Conservation (phyloP, 208 protist species). For the Crithidia mellificae region DNA sequence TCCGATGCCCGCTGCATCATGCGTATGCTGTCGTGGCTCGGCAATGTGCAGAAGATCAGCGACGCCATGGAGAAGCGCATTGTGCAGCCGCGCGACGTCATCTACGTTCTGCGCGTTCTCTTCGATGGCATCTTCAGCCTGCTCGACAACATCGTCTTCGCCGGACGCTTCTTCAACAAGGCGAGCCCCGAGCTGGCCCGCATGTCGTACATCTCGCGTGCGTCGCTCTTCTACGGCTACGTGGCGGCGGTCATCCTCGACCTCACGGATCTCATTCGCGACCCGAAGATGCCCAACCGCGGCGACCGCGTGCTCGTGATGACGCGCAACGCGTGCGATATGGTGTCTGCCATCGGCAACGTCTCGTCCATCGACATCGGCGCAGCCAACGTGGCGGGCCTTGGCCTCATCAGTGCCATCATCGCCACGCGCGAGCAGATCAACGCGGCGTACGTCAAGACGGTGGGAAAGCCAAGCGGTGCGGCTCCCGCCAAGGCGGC, state of each 20-base stretch:
- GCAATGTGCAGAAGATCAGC: constrained; percentile 65
- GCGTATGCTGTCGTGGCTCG: constrained; percentile 69
- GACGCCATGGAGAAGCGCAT: constrained; percentile 51
- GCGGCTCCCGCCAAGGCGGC: constrained; percentile 5
- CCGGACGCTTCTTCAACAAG: constrained; percentile 51
- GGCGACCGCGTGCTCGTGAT: constrained; percentile 47
- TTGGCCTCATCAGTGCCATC: constrained; percentile 69
- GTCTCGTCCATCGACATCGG: constrained; percentile 49
- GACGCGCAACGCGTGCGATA: constrained; percentile 71
- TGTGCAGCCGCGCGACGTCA: constrained; percentile 49
- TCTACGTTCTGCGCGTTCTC: constrained; percentile 66
- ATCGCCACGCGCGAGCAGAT: constrained; percentile 66
- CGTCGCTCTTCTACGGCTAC: constrained; percentile 72
- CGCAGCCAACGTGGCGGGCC: constrained; percentile 34
- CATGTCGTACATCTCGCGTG: constrained; percentile 45
- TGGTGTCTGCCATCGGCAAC: constrained; percentile 67
- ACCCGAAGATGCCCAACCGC: constrained; percentile 37
- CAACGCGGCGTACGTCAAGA: constrained; percentile 32
- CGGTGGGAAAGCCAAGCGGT: constrained; percentile 14
- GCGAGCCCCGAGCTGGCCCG: constrained; percentile 28
- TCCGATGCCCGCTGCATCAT: constrained; percentile 74
- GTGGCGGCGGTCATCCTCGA: constrained; percentile 57
- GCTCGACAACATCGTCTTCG: constrained; percentile 78
- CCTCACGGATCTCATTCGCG: constrained; percentile 57
- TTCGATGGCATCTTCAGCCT: constrained; percentile 80